These are phyloP conservation scores for Sugiyamaella grinbergsii DNA, from an alignment of 1,139 yeast species.

Conservation along the genomic window DNA sequence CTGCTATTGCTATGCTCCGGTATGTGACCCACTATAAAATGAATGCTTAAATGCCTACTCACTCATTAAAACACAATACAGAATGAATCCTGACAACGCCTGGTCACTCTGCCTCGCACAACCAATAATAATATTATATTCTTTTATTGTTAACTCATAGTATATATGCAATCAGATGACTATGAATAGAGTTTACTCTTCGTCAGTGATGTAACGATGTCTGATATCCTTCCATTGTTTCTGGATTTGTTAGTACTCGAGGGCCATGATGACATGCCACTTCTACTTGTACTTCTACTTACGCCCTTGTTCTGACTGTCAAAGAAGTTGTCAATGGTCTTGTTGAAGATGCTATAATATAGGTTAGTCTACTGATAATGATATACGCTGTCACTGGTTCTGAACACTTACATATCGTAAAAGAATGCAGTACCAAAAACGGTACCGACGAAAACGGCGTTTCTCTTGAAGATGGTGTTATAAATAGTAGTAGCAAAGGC, in stretches of 20 bases:
- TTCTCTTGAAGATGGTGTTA: slow-evolving; percentile 85
- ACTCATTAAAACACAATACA: no score
- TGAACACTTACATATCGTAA: slow-evolving; percentile 73
- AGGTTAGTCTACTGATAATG: not conserved
- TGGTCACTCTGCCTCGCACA: not conserved
- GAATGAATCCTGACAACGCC: no score
- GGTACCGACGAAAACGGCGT: slow-evolving; percentile 85
- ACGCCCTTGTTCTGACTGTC: slow-evolving; percentile 84
- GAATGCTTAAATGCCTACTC: no score
- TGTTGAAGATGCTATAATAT: slow-evolving; percentile 60
- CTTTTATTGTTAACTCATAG: not conserved
- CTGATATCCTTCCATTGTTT: slow-evolving; percentile 97
- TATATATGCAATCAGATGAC: slow-evolving; percentile 3
- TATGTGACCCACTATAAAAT: no score
- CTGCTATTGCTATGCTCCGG: no score
- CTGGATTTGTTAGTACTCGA: slow-evolving; percentile 29
- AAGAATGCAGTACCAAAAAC: slow-evolving; percentile 85
- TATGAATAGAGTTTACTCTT: slow-evolving; percentile 30
- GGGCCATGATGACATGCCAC: not conserved
- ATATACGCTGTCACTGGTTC: not conserved
- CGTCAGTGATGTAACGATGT: slow-evolving; percentile 50
- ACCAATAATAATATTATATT: no score
- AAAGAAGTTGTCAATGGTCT: slow-evolving; percentile 76
- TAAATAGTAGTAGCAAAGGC: slow-evolving; percentile 57
- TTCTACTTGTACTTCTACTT: slow-evolving; percentile 27